phyloP scores from a whole-genome alignment of 768 basidiomycete species.

The Daedaleopsis nitida region DNA sequence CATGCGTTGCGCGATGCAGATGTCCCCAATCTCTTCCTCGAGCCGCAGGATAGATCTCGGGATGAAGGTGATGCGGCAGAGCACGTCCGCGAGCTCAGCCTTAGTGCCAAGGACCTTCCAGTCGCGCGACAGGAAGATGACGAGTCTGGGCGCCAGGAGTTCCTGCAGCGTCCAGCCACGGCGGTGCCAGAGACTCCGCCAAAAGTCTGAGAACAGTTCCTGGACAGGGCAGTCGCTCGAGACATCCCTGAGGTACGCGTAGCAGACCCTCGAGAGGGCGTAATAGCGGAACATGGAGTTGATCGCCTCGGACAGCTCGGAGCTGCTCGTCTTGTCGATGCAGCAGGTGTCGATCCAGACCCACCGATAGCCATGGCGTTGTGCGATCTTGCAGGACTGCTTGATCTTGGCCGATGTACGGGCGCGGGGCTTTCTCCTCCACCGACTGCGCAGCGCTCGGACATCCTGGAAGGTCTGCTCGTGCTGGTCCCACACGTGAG shows the following conservation, averaged over 20 bases:
- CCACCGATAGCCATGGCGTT: slow-evolving; percentile 2
- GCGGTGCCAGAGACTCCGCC: neutral
- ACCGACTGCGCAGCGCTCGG: neutral
- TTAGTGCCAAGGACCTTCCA: neutral
- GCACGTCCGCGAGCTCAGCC: neutral
- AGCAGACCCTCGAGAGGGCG: neutral
- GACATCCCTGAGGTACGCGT: neutral
- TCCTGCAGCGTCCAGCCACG: neutral
- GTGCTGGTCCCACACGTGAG: neutral
- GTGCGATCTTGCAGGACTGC: neutral
- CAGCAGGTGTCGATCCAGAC: slow-evolving; percentile 11
- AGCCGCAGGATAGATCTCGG: neutral
- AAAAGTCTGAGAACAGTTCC: neutral
- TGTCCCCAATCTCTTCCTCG: neutral
- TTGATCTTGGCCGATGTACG: slow-evolving; percentile 2
- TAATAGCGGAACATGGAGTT: slow-evolving; percentile 4
- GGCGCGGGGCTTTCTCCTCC: slow-evolving; percentile 1
- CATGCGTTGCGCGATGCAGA: slow-evolving; percentile 4
- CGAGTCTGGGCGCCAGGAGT: neutral
- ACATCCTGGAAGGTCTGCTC: neutral
- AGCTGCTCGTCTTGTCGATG: slow-evolving; percentile 6
- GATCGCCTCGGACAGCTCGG: slow-evolving; percentile 1
- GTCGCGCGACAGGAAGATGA: neutral
- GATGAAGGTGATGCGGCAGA: neutral
- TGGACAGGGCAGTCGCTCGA: neutral